Conservation (phyloP, 2,329 filamentous ascomycete species). For the Hypomyces perniciosus region DNA sequence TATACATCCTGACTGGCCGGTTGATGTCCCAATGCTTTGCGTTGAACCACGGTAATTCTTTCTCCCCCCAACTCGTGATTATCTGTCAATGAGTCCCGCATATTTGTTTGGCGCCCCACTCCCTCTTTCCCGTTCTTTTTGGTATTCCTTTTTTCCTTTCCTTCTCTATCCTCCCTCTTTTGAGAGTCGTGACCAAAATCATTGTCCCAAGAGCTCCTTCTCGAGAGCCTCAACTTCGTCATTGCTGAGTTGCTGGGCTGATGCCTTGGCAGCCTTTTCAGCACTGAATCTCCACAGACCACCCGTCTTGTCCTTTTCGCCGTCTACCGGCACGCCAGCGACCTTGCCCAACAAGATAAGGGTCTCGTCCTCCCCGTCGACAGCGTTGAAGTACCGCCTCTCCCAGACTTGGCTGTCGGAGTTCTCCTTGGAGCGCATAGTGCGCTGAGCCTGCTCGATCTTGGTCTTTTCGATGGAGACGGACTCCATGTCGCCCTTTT, state of each 20-base stretch:
- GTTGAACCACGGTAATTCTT: no score
- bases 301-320: conserved; percentile 55
- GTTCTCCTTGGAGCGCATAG: conserved; percentile 65
- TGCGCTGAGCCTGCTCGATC: conserved; percentile 84
- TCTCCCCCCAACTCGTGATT: background rate
- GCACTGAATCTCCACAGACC: conserved; percentile 55
- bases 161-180: background rate
- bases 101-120: no score
- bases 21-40: no score
- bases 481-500: conserved; percentile 75
- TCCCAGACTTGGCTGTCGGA: conserved; percentile 74
- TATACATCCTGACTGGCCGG: background rate
- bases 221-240: conserved; percentile 39
- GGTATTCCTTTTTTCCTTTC: background rate
- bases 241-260: conserved; percentile 31
- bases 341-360: conserved; percentile 39
- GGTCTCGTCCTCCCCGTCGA: conserved; percentile 40
- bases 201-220: conserved; percentile 38
- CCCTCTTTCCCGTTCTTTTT: no score
- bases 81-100: no score
- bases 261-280: conserved; percentile 35
- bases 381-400: conserved; percentile 68
- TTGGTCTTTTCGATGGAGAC: conserved; percentile 75
- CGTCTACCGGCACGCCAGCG: conserved; percentile 43
- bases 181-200: conserved; percentile 9